Conservation (phyloP, 352 stramenopile species). For the Phytophthora cryptogea region DNA sequence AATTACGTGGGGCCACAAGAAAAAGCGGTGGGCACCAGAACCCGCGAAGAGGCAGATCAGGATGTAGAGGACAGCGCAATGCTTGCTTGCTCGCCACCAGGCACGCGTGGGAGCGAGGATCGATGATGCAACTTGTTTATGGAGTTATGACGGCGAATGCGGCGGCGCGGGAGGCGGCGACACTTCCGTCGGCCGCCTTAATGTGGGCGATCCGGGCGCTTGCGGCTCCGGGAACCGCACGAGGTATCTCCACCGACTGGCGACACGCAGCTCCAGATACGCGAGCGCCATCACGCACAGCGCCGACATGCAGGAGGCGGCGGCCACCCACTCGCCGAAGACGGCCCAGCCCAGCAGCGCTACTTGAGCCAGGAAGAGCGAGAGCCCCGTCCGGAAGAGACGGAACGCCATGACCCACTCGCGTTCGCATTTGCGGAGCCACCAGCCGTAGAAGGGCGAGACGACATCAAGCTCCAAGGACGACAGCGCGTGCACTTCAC, state of each 20-base stretch:
- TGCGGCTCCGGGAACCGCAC: conserved; percentile 26
- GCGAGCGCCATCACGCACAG: neutral
- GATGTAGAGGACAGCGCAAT: neutral
- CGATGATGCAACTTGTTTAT: conserved; percentile 13
- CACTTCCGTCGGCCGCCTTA: conserved; percentile 16
- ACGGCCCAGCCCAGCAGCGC: conserved; percentile 65
- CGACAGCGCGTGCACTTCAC: conserved; percentile 59
- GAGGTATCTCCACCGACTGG: conserved; percentile 75
- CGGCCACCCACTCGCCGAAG: conserved; percentile 40
- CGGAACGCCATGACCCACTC: conserved; percentile 78
- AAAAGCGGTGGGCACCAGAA: conserved; percentile 15
- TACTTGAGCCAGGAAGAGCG: conserved; percentile 68
- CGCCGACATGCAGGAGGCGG: neutral
- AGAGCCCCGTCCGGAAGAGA: conserved; percentile 62
- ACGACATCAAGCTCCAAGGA: conserved; percentile 69
- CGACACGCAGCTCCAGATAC: conserved; percentile 47
- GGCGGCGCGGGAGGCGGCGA: conserved; percentile 11
- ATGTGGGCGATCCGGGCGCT: conserved; percentile 12
- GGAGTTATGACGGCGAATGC: conserved; percentile 5
- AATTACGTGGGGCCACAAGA: conserved; percentile 40
- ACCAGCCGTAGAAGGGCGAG: conserved; percentile 79
- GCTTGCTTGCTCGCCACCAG: conserved; percentile 12
- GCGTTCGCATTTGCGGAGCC: conserved; percentile 68
- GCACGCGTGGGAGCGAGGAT: neutral
- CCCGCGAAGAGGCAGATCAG: conserved; percentile 1